Base-by-base conservation (phyloP, 1,139 yeast genomes). In the Meyerozyma sp. region DNA sequence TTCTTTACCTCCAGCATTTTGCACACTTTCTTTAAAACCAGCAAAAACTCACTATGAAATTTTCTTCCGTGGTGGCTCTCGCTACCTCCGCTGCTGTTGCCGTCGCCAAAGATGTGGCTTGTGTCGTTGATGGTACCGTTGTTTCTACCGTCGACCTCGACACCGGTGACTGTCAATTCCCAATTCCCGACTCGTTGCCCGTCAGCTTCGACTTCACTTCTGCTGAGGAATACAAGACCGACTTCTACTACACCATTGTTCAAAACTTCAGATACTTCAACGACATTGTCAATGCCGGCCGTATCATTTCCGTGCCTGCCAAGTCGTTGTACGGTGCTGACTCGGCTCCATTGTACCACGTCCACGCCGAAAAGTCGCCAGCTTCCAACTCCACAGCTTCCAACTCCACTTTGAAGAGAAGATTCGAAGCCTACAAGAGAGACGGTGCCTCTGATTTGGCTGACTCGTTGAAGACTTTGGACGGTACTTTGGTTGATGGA, bases 161-260 rank as follows among this genome's bases (percentile, higher is more conserved):
- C 47, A 65, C 75, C 41, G 77, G 75, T 49, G 48, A 46, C 13
- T 71, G 77, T 61, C 65, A 69, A 44, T 70, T 69, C 65, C 47
- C 65, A 14, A 49, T 71, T 42, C 73, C 74, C 49, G 44, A 52
- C 3, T 7, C 43, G 26, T 61, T 55, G 46, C 67, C 70, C 39
- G 60, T 54, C 36, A 26, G 40, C 37, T 68, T 66, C 54, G 50
- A 54, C 29, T 69, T 56, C 58, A 50, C 34, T 29, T 56, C 66
- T 35, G 44, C 47, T 10, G 68, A 67, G 42, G 66, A 70, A 50
- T 70, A 63, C 61, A 49, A 57, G 40, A 65, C 58, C 43, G 64
- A 64, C 50, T 69, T 66, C 57, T 70, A 67, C 66, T 71, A 70
- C 58, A 55, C 65, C 40, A 36, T 54, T 32, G 66, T 56, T 41